These are phyloP conservation scores for Tillandsia fasciculata DNA, from an alignment of 176 grass and related monocot species.

Conservation along the genomic window DNA sequence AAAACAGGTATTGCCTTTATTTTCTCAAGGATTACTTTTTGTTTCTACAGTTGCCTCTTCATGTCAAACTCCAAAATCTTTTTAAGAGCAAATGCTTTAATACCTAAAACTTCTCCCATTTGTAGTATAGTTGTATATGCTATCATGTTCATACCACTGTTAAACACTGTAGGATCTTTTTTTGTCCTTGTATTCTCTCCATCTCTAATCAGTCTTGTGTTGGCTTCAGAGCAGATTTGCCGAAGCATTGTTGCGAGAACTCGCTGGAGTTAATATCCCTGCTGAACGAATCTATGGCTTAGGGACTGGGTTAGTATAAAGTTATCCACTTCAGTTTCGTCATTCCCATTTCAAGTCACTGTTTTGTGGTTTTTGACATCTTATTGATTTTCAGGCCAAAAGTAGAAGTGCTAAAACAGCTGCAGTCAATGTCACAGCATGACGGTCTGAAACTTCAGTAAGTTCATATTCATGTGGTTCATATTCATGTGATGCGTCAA, in stretches of 20 bases:
- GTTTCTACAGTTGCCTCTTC: too few species aligned
- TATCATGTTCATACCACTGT: too few species aligned
- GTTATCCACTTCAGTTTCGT: slow-evolving; percentile 4
- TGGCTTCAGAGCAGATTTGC: slow-evolving; percentile 61
- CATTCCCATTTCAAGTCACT: not conserved
- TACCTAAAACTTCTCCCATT: too few species aligned
- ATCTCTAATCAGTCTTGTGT: not conserved
- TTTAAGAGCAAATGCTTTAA: too few species aligned
- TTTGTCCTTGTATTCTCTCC: too few species aligned
- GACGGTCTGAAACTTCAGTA: slow-evolving; percentile 61
- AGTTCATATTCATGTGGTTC: slow-evolving; percentile 16
- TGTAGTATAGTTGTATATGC: too few species aligned
- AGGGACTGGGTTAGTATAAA: slow-evolving; percentile 60
- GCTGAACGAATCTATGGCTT: slow-evolving; percentile 86
- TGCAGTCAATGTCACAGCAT: slow-evolving; percentile 66
- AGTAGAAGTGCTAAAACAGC: slow-evolving; percentile 68
- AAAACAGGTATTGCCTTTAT: slow-evolving; percentile 54
- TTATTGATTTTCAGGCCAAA: slow-evolving; percentile 54
- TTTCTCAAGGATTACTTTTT: not conserved
- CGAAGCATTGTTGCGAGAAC: slow-evolving; percentile 67
- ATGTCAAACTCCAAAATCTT: too few species aligned
- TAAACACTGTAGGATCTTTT: too few species aligned
- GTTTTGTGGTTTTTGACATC: slow-evolving; percentile 13
- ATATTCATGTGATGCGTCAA: not conserved
- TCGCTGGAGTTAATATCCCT: slow-evolving; percentile 65